Conservation (phyloP, 176 grass and related monocot genomes). For the Aegilops sharonensis region DNA sequence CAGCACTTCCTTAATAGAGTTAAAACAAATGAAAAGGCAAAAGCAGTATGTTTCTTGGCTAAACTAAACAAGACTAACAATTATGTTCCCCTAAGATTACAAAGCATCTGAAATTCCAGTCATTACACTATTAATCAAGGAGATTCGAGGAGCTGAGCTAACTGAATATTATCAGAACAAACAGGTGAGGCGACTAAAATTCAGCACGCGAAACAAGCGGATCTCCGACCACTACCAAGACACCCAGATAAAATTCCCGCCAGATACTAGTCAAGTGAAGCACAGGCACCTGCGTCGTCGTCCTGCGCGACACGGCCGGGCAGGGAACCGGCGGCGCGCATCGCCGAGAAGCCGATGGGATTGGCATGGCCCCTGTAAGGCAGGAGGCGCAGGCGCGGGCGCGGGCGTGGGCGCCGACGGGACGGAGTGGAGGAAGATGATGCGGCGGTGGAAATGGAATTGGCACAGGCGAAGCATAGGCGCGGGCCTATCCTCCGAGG, state of each 20-base stretch:
- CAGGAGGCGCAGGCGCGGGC: neutral
- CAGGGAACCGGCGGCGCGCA: neutral
- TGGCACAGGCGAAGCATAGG: conserved; percentile 8
- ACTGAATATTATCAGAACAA: conserved; percentile 2
- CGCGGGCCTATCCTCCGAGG: neutral
- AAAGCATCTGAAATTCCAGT: neutral
- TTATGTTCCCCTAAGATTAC: neutral
- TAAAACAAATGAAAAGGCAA: neutral
- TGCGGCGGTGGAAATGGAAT: neutral
- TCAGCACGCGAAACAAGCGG: neutral
- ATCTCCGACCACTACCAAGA: neutral
- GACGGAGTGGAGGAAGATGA: neutral
- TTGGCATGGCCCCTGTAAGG: neutral
- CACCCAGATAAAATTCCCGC: neutral
- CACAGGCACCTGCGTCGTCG: conserved; percentile 10
- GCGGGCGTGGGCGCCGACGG: no score
- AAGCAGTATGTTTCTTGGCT: neutral
- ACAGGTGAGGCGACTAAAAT: neutral
- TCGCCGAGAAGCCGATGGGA: neutral
- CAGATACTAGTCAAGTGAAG: neutral
- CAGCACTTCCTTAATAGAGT: neutral
- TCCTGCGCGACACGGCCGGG: neutral
- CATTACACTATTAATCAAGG: neutral
- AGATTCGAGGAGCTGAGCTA: neutral
- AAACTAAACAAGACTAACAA: neutral